Conservation (phyloP, 2,329 filamentous ascomycete species). For the Aureobasidium sp. region DNA sequence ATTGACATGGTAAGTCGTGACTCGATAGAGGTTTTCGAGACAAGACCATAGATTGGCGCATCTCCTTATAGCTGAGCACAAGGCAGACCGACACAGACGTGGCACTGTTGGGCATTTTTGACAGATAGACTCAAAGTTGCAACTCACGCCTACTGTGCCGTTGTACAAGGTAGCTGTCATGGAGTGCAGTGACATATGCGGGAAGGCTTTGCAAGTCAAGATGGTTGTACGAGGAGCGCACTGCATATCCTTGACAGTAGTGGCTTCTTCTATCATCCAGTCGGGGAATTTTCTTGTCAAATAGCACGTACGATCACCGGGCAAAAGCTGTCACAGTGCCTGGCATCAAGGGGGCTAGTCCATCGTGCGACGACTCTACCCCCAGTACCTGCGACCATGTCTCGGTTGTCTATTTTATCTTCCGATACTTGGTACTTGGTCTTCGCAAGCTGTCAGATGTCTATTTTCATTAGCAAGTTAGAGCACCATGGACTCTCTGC, state of each 20-base stretch:
- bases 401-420: neutral
- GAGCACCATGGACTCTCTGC: neutral
- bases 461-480: neutral
- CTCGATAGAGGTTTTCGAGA: neutral
- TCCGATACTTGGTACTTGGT: neutral
- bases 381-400: neutral
- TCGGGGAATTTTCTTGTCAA: neutral
- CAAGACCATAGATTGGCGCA: neutral
- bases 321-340: neutral
- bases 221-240: neutral
- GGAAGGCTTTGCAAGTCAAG: neutral
- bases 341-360: neutral
- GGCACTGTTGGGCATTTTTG: neutral
- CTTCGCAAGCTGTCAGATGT: neutral
- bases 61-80: neutral
- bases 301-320: neutral
- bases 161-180: neutral
- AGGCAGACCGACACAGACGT: slow-evolving; percentile 9
- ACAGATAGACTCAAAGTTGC: neutral
- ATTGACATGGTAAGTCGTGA: neutral
- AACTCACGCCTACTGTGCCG: neutral
- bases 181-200: slow-evolving; percentile 11
- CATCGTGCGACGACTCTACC: neutral
- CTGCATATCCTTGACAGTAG: neutral
- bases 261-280: neutral